phyloP scores from a whole-genome alignment of 2,329 filamentous ascomycete genomes.

The Epichloe amarillans region DNA sequence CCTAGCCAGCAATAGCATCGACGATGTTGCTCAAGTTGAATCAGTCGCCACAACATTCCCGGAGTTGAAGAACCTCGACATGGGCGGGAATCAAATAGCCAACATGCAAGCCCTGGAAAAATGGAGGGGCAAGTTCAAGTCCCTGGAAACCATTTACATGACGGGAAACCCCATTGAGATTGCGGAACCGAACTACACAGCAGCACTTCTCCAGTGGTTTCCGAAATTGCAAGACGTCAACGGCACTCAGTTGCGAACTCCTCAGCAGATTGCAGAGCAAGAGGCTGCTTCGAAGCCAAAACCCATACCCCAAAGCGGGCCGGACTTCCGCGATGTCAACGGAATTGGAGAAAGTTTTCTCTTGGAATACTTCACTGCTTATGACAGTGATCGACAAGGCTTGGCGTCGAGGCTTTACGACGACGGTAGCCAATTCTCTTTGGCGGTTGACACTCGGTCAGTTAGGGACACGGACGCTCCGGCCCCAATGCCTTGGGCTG shows the following conservation, averaged over 20 bases:
- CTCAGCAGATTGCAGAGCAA: slow-evolving; percentile 51
- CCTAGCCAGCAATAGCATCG: slow-evolving; percentile 66
- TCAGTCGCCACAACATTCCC: slow-evolving; percentile 68
- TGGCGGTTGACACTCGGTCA: slow-evolving; percentile 52
- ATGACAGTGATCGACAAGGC: slow-evolving; percentile 55
- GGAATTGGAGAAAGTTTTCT: slow-evolving; percentile 66
- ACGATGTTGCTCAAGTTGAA: slow-evolving; percentile 58
- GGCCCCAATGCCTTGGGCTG: slow-evolving; percentile 48
- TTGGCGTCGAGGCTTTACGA: slow-evolving; percentile 63
- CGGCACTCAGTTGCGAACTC: slow-evolving; percentile 56
- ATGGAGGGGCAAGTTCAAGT: slow-evolving; percentile 69
- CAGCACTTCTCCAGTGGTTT: slow-evolving; percentile 68
- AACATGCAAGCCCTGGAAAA: slow-evolving; percentile 52
- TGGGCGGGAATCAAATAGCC: slow-evolving; percentile 70
- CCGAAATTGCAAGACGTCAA: slow-evolving; percentile 70
- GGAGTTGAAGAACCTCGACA: slow-evolving; percentile 74
- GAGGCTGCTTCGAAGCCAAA: slow-evolving; percentile 36
- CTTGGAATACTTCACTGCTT: slow-evolving; percentile 57
- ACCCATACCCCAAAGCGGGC: slow-evolving; percentile 47
- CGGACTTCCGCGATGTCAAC: slow-evolving; percentile 61
- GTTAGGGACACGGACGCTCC: slow-evolving; percentile 34
- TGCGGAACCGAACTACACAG: slow-evolving; percentile 44
- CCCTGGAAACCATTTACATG: slow-evolving; percentile 70
- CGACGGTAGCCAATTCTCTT: slow-evolving; percentile 58
- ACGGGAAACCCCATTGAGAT: slow-evolving; percentile 61